These are phyloP conservation scores for Plectosphaerella plurivora DNA, from an alignment of 2,329 filamentous ascomycete genomes.

Conservation along the genomic window DNA sequence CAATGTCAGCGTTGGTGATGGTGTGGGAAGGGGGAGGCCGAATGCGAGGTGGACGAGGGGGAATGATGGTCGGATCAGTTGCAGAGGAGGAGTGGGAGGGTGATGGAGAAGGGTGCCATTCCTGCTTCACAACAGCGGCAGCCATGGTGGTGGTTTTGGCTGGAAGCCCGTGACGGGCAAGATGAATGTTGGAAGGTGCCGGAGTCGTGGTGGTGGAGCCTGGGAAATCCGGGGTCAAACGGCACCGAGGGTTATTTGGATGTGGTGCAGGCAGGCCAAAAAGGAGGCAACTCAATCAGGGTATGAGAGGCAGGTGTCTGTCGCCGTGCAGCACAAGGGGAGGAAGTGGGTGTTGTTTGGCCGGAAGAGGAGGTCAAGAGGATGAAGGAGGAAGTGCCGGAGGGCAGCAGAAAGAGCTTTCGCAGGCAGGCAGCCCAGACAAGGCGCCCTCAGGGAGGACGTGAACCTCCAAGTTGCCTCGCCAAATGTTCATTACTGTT, in stretches of 20 bases:
- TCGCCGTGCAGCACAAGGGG: neutral
- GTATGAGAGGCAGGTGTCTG: neutral
- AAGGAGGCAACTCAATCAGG: neutral
- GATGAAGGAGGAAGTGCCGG: neutral
- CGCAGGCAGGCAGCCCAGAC: neutral
- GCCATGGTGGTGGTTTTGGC: constrained; percentile 5
- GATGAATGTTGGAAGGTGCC: neutral
- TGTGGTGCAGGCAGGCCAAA: neutral
- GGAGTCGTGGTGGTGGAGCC: neutral
- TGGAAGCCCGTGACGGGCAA: neutral
- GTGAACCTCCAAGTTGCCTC: neutral
- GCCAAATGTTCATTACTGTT: neutral
- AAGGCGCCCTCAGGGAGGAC: neutral
- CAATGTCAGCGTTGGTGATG: constrained; percentile 1
- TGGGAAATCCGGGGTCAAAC: neutral
- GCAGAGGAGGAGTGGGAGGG: neutral
- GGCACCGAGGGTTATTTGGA: no score
- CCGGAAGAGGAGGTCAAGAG: neutral
- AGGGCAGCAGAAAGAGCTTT: constrained; percentile 1
- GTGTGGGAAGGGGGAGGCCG: neutral
- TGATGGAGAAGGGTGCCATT: neutral
- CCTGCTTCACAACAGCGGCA: constrained; percentile 7
- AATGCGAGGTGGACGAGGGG: constrained; percentile 2
- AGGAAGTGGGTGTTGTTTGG: neutral
- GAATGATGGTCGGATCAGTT: neutral